Base-by-base conservation (phyloP, 371 early-diverging fungal species). In the Cokeromyces recurvatus region DNA sequence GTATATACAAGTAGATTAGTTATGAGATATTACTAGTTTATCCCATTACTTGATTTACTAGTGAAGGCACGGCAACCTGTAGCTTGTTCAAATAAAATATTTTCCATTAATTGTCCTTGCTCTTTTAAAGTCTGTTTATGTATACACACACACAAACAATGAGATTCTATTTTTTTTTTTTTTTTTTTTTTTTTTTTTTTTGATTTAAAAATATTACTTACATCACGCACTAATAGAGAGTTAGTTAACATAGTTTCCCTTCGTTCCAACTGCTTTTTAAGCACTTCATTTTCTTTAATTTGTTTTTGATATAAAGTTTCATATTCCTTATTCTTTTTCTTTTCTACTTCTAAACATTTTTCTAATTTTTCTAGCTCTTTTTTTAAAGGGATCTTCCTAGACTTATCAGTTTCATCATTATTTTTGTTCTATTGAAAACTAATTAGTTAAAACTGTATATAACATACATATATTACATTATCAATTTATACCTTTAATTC, bases 21-120 rank as follows among this genome's bases (percentile, higher is more conserved):
- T n/a, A n/a, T n/a, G n/a, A n/a, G n/a, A n/a, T n/a, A n/a, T n/a
- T n/a, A n/a, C n/a, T n/a, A n/a, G n/a, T n/a, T n/a, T n/a, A n/a
- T n/a, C n/a, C n/a, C n/a, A n/a, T n/a, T n/a, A n/a, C n/a, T n/a
- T n/a, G n/a, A n/a, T n/a, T n/a, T n/a, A n/a, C n/a, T n/a, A n/a
- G n/a, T n/a, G n/a, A n/a, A n/a, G n/a, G n/a, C n/a, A n/a, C n/a
- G n/a, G 1, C 50, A 46, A 11, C 59, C 71, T 2, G 68, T 70
- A 31, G 68, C 74, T 46, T 74, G 74, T 32, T 68, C 59, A 25
- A 55, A 51, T 12, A 74, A 36, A 15, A 68, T 68, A 45, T 61
- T 68, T 31, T 65, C 71, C 59, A 68, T 57, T 19, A 66, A 57
- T 32, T 67, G 57, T 23, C 65, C 65, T 14, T 68, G 55, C 29